Evolutionary conservation across 352 stramenopile genomes (phyloP).

Genomic region (Phytopythium cucurbitacearum): DNA sequence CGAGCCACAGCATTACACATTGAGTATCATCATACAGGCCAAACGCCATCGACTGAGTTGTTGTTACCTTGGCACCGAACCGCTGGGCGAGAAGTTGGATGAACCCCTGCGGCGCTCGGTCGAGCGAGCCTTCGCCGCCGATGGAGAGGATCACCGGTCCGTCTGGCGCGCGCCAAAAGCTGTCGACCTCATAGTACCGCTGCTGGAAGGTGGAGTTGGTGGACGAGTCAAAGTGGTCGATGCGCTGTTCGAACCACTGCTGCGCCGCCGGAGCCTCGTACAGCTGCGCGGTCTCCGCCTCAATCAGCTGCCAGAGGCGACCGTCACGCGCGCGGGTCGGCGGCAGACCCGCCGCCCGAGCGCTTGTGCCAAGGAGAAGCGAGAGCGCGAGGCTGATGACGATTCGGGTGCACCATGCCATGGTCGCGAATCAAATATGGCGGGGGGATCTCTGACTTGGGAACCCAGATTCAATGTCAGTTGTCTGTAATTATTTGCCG

Average conservation of each 20-base stretch:
- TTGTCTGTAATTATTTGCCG: too few relatives aligned
- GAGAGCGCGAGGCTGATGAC: slow-evolving; percentile 10
- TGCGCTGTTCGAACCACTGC: slow-evolving; percentile 64
- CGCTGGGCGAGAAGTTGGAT: slow-evolving; percentile 69
- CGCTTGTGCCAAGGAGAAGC: slow-evolving; percentile 7
- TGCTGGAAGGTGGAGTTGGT: slow-evolving; percentile 55
- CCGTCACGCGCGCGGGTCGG: slow-evolving; percentile 42
- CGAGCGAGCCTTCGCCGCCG: slow-evolving; percentile 69
- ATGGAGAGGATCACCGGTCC: slow-evolving; percentile 84
- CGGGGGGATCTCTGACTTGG: too few relatives aligned
- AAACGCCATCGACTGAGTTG: neutral
- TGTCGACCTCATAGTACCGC: slow-evolving; percentile 73
- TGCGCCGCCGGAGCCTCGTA: slow-evolving; percentile 29
- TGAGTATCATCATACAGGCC: too few relatives aligned
- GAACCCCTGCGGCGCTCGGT: slow-evolving; percentile 55
- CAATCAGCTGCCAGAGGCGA: slow-evolving; percentile 45
- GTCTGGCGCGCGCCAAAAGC: slow-evolving; percentile 43
- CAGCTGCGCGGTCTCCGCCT: slow-evolving; percentile 42
- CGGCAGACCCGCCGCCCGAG: slow-evolving; percentile 13
- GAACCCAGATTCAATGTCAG: too few relatives aligned
- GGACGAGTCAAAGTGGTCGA: slow-evolving; percentile 51
- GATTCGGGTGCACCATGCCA: neutral
- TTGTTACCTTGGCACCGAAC: slow-evolving; percentile 63
- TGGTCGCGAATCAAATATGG: neutral
- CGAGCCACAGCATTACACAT: neutral